Evolutionary conservation across 306 rosid genomes (phyloP), one percentile per base, ranked within the genome.

Genomic region (Medicago lupulina): DNA sequence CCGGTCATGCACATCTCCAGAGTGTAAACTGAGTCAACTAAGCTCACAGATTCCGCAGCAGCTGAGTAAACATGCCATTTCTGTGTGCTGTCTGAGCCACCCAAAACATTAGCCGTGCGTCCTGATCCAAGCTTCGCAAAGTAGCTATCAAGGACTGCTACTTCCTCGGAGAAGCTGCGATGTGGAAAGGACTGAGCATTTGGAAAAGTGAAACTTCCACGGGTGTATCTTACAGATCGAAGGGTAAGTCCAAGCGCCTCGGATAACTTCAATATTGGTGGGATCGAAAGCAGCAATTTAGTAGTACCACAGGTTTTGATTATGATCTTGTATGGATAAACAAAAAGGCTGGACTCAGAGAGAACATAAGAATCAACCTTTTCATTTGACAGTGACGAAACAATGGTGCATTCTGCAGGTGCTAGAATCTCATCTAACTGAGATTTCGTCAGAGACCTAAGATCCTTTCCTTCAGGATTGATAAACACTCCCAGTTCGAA

Each of bases 1-100:
- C 93, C 89, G 28, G 88, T 89, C 93, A 89, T 85, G 85, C 93
- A 89, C 89, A 89, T 89, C 76, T 89, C 93, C 0, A 89, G 80
- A 4, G 93, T 83, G 80, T 78, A 89, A n/a, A 80, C 78, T 69
- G 77, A 51, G 41, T 85, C 83, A 6, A 0, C 7, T 11, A 69
- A 12, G 53, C 46, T 49, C 36, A 78, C 68, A 8, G 85, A 67
- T 2, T 77, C 84, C 0, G 83, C 86, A 65, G 83, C 80, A 15
- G 91, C 91, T 69, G 89, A 87, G 74, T 85, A 89, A 5, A 89
- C 85, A 75, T 89, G 93, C 93, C 93, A 89, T 15, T 87, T 85
- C 70, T 87, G 87, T 34, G 79, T 36, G 19, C 70, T 65, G 8
- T 76, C 82, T 1, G 60, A 54, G 11, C 82, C 73, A 31, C 91